phyloP scores from a whole-genome alignment of 139 green algal genomes.

The Haematococcus lacustris region DNA sequence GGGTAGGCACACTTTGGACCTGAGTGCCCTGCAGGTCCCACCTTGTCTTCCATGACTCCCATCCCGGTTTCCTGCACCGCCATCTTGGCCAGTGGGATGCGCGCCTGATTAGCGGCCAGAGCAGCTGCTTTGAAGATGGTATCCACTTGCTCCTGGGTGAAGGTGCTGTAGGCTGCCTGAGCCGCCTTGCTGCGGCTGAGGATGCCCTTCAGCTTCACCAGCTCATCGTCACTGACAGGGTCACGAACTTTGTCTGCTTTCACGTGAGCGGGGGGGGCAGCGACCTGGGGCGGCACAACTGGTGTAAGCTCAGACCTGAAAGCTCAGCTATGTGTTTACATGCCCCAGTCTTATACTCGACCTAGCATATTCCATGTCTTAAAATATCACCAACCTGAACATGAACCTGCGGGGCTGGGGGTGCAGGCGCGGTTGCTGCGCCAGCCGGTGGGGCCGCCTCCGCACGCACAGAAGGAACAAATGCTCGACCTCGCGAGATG shows the following conservation, averaged over 20 bases:
- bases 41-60: slow-evolving; percentile 54
- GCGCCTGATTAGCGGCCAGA: slow-evolving; percentile 40
- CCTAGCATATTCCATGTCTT: too few species aligned
- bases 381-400: too few species aligned
- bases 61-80: slow-evolving; percentile 55
- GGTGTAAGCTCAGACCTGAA: too few species aligned
- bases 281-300: too few species aligned
- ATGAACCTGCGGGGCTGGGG: too few species aligned
- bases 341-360: too few species aligned
- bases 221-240: slow-evolving; percentile 15
- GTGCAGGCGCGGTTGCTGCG: too few species aligned
- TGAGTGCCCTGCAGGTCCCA: not conserved
- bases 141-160: slow-evolving; percentile 47
- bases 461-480: too few species aligned
- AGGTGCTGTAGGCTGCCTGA: slow-evolving; percentile 34
- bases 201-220: slow-evolving; percentile 19
- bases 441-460: too few species aligned
- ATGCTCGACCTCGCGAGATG: too few species aligned
- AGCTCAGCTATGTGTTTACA: too few species aligned
- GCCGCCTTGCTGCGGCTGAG: slow-evolving; percentile 21
- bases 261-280: too few species aligned
- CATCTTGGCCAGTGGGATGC: slow-evolving; percentile 57
- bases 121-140: slow-evolving; percentile 35
- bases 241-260: slow-evolving; percentile 25
- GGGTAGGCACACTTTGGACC: not conserved